phyloP scores from a whole-genome alignment of 225 moss, liverwort and hornwort species.

The Lunularia cruciata region DNA sequence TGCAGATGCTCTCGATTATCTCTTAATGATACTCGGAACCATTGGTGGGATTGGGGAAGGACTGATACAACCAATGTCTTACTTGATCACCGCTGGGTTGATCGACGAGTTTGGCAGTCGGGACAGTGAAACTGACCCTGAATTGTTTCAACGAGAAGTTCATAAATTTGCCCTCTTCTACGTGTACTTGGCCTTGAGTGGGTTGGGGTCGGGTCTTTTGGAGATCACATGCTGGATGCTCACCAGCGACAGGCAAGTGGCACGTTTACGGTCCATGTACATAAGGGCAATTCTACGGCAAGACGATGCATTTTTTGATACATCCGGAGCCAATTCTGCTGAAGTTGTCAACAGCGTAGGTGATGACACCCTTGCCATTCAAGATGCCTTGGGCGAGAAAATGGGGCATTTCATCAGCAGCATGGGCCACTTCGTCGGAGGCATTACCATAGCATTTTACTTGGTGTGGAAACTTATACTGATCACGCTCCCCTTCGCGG shows the following conservation, averaged over 20 bases:
- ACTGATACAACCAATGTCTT: conserved; percentile 38
- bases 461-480: conserved; percentile 57
- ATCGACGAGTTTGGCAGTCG: conserved; percentile 44
- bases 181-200: neutral
- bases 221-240: conserved; percentile 70
- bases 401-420: conserved; percentile 57
- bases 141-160: neutral
- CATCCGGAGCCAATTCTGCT: conserved; percentile 51
- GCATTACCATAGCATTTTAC: conserved; percentile 43
- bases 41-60: conserved; percentile 53
- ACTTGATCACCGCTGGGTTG: conserved; percentile 48
- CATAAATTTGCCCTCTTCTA: neutral
- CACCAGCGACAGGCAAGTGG: conserved; percentile 59
- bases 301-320: conserved; percentile 69
- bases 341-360: conserved; percentile 65
- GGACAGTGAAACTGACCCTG: neutral
- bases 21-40: conserved; percentile 56
- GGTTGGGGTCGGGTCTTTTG: conserved; percentile 18
- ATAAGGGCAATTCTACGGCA: conserved; percentile 67
- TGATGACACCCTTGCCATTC: conserved; percentile 51
- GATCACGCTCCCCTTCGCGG: conserved; percentile 43
- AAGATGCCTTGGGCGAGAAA: conserved; percentile 79
- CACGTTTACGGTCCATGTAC: conserved; percentile 57
- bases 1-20: conserved; percentile 55
- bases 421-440: conserved; percentile 44